These are phyloP conservation scores for Austroboletus rostrupii DNA, from an alignment of 1,284 basidiomycete species.

Conservation along the genomic window DNA sequence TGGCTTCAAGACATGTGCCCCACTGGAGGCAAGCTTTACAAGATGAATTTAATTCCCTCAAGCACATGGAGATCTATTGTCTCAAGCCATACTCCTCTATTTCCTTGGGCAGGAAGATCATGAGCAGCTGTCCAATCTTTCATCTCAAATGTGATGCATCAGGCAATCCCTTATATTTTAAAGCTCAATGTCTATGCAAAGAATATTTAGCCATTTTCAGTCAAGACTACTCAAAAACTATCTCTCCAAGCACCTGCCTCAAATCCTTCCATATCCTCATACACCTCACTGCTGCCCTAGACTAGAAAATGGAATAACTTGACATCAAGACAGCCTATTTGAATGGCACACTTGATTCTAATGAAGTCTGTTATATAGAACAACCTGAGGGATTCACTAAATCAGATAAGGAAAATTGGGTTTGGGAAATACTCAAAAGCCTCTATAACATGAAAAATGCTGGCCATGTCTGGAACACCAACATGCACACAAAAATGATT, in stretches of 20 bases:
- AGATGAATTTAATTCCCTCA: too few relatives aligned
- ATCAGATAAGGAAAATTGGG: not conserved
- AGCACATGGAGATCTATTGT: too few relatives aligned
- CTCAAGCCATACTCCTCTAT: too few relatives aligned
- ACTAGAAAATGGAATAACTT: slow-evolving; percentile 11
- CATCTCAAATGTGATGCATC: not conserved
- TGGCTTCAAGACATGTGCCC: too few relatives aligned
- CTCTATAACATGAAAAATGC: not conserved
- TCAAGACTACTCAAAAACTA: slow-evolving; percentile 1
- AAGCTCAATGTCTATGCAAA: not conserved
- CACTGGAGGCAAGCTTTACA: too few relatives aligned
- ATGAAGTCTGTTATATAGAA: not conserved
- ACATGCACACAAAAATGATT: not conserved
- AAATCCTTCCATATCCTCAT: slow-evolving; percentile 1
- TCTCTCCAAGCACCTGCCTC: not conserved
- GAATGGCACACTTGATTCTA: not conserved
- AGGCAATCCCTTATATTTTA: not conserved
- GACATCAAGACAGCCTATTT: slow-evolving; percentile 4
- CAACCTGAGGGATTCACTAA: not conserved
- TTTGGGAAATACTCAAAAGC: not conserved
- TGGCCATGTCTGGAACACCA: not conserved
- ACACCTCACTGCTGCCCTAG: not conserved
- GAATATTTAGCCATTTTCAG: slow-evolving; percentile 1
- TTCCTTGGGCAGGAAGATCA: not conserved
- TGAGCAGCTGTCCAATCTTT: not conserved